Percentiles rank a stretch among this genome's conserved stretches.
These are phyloP conservation scores for Berkeleyomyces rouxiae DNA, from an alignment of 2,329 filamentous ascomycete species.

Conservation along the genomic window DNA sequence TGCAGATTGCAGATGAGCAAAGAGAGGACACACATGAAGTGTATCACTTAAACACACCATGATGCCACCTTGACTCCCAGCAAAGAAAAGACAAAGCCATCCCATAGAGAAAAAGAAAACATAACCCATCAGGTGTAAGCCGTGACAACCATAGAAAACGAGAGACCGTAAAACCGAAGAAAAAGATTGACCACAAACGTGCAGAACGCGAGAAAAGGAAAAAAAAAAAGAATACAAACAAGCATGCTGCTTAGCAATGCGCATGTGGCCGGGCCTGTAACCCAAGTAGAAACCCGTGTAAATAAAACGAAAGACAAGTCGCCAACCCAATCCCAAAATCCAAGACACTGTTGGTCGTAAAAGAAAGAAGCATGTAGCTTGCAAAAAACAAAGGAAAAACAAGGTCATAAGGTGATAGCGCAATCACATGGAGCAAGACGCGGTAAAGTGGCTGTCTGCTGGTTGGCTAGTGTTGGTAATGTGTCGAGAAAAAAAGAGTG, in stretches of 20 bases:
- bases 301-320: slow-evolving; percentile 2
- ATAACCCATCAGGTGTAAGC: neutral
- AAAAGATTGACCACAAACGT: neutral
- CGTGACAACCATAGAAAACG: neutral
- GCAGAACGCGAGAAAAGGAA: neutral
- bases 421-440: neutral
- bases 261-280: neutral
- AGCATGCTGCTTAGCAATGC: neutral
- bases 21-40: neutral
- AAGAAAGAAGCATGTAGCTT: neutral
- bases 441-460: neutral
- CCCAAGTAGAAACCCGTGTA: neutral
- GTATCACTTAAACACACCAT: neutral
- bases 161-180: neutral
- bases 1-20: neutral
- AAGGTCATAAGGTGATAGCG: neutral
- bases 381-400: neutral
- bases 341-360: neutral
- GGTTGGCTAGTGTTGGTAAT: neutral
- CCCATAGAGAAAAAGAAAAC: neutral
- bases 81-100: neutral
- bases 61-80: neutral
- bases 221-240: neutral
- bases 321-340: neutral
- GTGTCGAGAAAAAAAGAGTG: neutral